These are phyloP conservation scores for Bipolaris bicolor DNA, from an alignment of 2,329 filamentous ascomycete species.

Conservation along the genomic window DNA sequence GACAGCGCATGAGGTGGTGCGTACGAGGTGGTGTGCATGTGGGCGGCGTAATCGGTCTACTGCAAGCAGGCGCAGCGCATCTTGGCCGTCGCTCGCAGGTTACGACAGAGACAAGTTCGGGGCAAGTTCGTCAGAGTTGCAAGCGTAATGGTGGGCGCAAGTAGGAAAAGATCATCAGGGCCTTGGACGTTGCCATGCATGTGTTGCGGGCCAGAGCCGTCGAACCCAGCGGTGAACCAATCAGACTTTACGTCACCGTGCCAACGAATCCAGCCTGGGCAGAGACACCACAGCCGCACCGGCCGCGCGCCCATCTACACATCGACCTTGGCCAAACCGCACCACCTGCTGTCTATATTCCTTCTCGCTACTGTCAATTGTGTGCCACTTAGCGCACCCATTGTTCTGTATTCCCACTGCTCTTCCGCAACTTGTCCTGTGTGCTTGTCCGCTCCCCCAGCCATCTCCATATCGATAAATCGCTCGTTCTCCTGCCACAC, in stretches of 20 bases:
- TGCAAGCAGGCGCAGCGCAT: background rate
- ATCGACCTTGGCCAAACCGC: conserved; percentile 11
- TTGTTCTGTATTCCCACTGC: background rate
- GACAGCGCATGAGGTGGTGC: background rate
- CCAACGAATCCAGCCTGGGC: conserved; percentile 11
- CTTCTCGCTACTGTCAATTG: background rate
- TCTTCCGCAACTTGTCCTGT: background rate
- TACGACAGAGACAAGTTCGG: background rate
- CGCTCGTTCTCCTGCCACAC: conserved; percentile 11
- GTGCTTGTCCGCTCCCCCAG: background rate
- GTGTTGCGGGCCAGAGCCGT: background rate
- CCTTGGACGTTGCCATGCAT: background rate
- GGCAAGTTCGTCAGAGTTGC: background rate
- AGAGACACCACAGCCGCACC: conserved; percentile 13
- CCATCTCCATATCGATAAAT: conserved; percentile 16
- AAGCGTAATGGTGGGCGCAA: background rate
- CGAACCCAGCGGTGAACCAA: conserved; percentile 3
- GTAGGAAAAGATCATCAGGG: conserved; percentile 13
- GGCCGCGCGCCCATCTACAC: conserved; percentile 14
- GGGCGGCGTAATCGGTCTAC: background rate
- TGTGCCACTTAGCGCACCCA: background rate
- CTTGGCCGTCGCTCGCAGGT: background rate
- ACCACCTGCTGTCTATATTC: background rate
- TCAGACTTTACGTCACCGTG: conserved; percentile 12
- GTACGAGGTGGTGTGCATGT: background rate